phyloP scores from a whole-genome alignment of 495 filamentous ascomycete genomes.

The Penicillium diatomitis region DNA sequence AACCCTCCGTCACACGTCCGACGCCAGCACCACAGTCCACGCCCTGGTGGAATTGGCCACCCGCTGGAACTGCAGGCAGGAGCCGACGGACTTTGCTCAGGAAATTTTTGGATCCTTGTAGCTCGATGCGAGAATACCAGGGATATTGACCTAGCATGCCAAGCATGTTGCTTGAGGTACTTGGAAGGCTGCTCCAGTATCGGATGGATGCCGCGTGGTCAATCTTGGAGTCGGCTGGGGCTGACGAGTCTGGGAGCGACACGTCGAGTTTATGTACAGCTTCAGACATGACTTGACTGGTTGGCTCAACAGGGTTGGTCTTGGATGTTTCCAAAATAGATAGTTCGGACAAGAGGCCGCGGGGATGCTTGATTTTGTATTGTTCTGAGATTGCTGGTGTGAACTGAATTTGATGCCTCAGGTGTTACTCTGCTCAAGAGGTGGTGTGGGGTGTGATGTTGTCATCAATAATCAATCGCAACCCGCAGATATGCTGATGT shows the following conservation, averaged over 20 bases:
- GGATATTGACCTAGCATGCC: constrained; percentile 78
- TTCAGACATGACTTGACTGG: background rate
- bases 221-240: constrained; percentile 23
- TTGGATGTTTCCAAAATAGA: too few species aligned
- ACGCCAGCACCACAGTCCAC: constrained; percentile 58
- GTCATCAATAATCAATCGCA: too few species aligned
- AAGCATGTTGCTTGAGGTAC: constrained; percentile 73
- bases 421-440: too few species aligned
- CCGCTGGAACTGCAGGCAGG: constrained; percentile 8
- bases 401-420: background rate
- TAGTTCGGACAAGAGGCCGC: background rate
- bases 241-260: background rate
- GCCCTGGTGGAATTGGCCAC: constrained; percentile 27
- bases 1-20: constrained; percentile 50
- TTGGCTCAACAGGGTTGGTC: too few species aligned
- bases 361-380: background rate
- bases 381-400: background rate
- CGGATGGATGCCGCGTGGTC: constrained; percentile 28
- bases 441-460: too few species aligned
- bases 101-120: constrained; percentile 68
- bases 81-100: constrained; percentile 60
- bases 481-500: too few species aligned
- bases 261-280: background rate
- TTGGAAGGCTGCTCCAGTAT: constrained; percentile 70
- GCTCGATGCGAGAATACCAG: constrained; percentile 63